Evolutionary conservation across 805 yeast genomes (phyloP), one percentile per base, ranked within the genome.

Genomic region (Saturnispora dispora): DNA sequence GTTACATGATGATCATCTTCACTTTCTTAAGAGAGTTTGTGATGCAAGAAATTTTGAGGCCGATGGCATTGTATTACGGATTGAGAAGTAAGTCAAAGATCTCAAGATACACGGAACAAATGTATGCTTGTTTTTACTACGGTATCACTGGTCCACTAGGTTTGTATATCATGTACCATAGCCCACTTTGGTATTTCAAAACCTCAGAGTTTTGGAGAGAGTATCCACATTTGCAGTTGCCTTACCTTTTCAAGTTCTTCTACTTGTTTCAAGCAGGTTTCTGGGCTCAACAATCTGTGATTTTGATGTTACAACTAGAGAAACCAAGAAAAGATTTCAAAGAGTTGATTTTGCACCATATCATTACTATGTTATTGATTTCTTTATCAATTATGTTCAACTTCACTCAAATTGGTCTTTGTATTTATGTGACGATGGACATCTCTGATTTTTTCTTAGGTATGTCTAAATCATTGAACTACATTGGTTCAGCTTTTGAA

Each of bases 231-330:
- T 73, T 77, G 54, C 74, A 83, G 33, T 86, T 85, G 62, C 83
- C 78, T 52, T 75, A 71, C 54, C 71, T 75, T 52, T 85, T 85
- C 72, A 93, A 93, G 71, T 66, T 81, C 13, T 93, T 85, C 64
- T 93, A 93, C 66, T 72, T 93, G 55, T 81, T 86, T 41, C 98
- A 93, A 71, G 97, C 98, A 5, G 85, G 97, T 4, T 93, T 88
- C 68, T 93, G 99, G 99, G 82, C 89, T 22, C 99, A 93, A 71
- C 99, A 93, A 70, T 83, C 95, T 1, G 81, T 86, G 40, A 85
- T 93, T 32, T 73, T 93, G 56, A 70, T 81, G 45, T 74, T 93
- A 56, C 96, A 85, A 67, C 75, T 93, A 54, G 99, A 93, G 69
- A 88, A 88, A 66, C 98, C 96, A 52, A 79, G 99, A 68, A 90